Base-by-base conservation (phyloP, 2,329 filamentous ascomycete species). In the Calonectria henricotiae region DNA sequence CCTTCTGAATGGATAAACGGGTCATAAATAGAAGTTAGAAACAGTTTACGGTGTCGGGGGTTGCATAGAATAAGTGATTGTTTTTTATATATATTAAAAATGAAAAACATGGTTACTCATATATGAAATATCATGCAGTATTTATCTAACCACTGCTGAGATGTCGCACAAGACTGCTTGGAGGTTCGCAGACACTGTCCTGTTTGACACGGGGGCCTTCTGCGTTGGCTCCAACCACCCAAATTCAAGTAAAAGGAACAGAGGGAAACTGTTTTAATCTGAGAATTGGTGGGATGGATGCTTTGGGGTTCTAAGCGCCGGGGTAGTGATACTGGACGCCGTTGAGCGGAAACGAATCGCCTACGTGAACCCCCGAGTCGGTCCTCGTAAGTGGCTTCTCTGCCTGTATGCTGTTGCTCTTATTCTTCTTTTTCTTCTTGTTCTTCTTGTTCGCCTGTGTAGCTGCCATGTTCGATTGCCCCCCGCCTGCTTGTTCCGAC, bases 1-100 rank as follows among this genome's bases (percentile, higher is more conserved):
- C 51, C 62, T 61, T 23, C 51, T 27, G 55, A 15, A 71, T 30
- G 30, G 47, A 64, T 20, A 32, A 46, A 44, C 17, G 27, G 39
- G 37, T 32, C n/a, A 54, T 20, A 23, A 35, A 64, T 54, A 49
- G 23, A 64, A 2, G 13, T 39, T 25, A 58, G 39, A 39, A n/a
- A 58, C 35, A 37, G 20, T 25, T 27, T n/a, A 58, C 5, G 20
- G 20, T 25, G 20, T 27, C 8, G 12, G 5, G n/a, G 41, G 12
- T 20, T 58, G 32, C 32, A 23, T 23, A 55, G 20, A 23, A 55
- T 23, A 6, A 9, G 51, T 17, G 20, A 23, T 55, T 6, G 20
- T 20, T 20, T 20, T 20, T 20, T 20, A 20, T 20, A 20, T 20
- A 20, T 20, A 20, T 20, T 20, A 20, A 20, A 20, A 20, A 20